These are phyloP conservation scores for Lachnellula arida DNA, from an alignment of 2,329 filamentous ascomycete species.

Conservation along the genomic window DNA sequence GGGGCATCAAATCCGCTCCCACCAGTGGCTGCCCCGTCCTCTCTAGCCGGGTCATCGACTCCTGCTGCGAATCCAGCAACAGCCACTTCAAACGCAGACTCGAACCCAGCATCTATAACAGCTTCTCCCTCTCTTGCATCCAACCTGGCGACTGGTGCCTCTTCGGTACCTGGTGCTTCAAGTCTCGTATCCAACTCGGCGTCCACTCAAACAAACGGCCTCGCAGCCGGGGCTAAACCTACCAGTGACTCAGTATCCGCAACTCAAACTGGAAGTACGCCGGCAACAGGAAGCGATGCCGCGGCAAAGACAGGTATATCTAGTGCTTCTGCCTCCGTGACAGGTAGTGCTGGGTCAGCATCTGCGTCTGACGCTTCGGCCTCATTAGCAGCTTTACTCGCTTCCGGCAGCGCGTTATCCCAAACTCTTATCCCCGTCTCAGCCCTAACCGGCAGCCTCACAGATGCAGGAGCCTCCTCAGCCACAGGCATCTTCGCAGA, in stretches of 20 bases:
- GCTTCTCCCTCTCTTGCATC: background rate
- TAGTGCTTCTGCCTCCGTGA: background rate
- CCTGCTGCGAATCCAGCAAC: background rate
- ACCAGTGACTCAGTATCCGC: too few relatives aligned
- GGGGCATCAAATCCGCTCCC: background rate
- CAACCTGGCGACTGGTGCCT: background rate
- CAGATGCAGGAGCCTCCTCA: background rate
- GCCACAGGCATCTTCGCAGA: background rate
- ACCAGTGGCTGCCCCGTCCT: background rate
- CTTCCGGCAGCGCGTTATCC: background rate
- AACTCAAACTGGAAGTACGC: too few relatives aligned
- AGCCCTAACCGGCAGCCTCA: background rate
- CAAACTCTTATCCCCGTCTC: background rate
- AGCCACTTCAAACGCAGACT: background rate
- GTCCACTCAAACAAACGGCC: too few relatives aligned
- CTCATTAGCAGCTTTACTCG: background rate
- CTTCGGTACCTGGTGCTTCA: background rate
- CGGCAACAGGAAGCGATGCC: too few relatives aligned
- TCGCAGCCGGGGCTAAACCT: too few relatives aligned
- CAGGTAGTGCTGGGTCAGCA: background rate
- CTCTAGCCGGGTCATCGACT: background rate
- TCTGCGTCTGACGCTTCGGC: background rate
- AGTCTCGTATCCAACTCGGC: background rate
- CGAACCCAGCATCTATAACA: background rate
- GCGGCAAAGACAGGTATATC: background rate